Conservation (phyloP, 345 rosid species). For the Eucalyptus cloeziana region DNA sequence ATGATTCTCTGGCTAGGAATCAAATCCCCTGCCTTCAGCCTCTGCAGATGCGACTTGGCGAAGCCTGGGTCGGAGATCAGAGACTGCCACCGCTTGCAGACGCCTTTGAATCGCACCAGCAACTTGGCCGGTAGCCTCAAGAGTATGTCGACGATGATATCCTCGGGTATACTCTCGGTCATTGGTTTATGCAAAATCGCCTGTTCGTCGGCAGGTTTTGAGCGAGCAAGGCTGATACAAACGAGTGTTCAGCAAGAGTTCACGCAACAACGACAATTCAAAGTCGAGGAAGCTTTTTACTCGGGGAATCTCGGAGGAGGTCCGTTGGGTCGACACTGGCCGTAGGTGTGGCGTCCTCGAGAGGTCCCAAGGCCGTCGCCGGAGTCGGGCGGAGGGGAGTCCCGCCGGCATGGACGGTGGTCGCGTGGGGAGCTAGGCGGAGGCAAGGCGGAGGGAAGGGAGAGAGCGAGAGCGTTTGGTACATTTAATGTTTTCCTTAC, state of each 20-base stretch:
- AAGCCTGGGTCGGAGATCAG: neutral
- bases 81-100: too few species aligned
- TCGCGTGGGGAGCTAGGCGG: too few species aligned
- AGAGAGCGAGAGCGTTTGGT: too few species aligned
- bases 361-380: neutral
- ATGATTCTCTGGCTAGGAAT: neutral
- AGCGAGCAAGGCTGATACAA: too few species aligned
- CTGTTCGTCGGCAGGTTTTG: neutral
- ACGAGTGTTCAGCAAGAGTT: neutral
- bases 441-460: too few species aligned
- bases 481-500: too few species aligned
- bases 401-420: too few species aligned
- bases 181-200: neutral
- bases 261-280: neutral
- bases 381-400: neutral
- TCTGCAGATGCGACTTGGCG: neutral
- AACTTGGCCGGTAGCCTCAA: neutral
- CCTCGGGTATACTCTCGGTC: neutral
- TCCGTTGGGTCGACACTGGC: neutral
- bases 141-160: neutral
- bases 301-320: too few species aligned
- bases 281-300: too few species aligned
- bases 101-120: neutral
- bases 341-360: neutral
- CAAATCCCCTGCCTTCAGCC: too few species aligned